phyloP scores from a whole-genome alignment of 2,329 filamentous ascomycete genomes.

The Drechslerella stenobrocha region DNA sequence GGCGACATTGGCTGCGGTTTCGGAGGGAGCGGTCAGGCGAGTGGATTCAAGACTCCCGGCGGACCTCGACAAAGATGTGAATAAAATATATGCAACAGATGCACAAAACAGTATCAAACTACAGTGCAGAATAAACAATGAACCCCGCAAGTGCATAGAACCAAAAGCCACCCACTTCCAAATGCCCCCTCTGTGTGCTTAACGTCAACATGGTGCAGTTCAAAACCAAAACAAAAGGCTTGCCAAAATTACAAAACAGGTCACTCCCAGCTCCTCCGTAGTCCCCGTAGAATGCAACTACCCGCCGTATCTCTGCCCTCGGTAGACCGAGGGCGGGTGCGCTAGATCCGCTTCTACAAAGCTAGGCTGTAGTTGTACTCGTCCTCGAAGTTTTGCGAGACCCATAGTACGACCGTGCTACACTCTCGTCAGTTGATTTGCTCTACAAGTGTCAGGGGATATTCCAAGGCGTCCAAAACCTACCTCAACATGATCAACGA shows the following conservation, averaged over 20 bases:
- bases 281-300: too few species aligned
- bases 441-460: not conserved
- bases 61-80: too few species aligned
- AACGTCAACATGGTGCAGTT: too few species aligned
- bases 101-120: too few species aligned
- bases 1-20: slow-evolving; percentile 11
- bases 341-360: slow-evolving; percentile 57
- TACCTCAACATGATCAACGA: slow-evolving; percentile 69
- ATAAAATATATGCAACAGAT: slow-evolving; percentile 2
- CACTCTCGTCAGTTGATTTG: slow-evolving; percentile 15
- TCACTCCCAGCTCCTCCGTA: too few species aligned
- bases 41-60: not conserved
- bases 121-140: too few species aligned
- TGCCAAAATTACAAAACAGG: too few species aligned
- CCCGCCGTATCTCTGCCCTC: too few species aligned
- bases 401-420: slow-evolving; percentile 68
- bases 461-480: slow-evolving; percentile 51
- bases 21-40: not conserved
- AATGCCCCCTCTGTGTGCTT: too few species aligned
- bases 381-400: slow-evolving; percentile 73
- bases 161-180: too few species aligned
- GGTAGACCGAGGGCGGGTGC: not conserved
- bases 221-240: too few species aligned
- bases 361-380: slow-evolving; percentile 72
- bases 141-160: too few species aligned